Evolutionary conservation across 495 filamentous ascomycete genomes (phyloP), one percentile per base, ranked within the genome.

Genomic region (Parathielavia appendiculata): DNA sequence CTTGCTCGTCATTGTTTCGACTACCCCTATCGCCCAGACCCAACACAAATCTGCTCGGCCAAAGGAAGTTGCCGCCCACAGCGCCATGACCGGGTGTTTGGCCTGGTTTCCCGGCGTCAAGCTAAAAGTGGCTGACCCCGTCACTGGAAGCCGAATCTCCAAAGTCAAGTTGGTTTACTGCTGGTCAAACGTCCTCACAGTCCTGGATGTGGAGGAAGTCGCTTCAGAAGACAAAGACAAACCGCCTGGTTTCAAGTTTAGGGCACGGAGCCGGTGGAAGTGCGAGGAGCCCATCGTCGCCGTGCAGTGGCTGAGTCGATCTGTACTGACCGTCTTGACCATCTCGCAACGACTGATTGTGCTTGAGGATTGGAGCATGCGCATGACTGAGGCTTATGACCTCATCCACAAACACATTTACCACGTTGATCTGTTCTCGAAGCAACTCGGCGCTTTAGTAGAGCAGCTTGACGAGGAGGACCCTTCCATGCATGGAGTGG

Each of bases 71-170:
- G 84, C 87, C 5, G 83, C 90, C 30, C 91, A 97, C 69, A 87
- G 89, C 63, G 85, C 92, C 23, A 84, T 99, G 79, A 97, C 87
- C 38, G 93, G 91, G 16, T 95, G 92, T 60, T 71, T 99, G 54
- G 91, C 93, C 17, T 99, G 93, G 93, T 99, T 97, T 70, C 93
- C 93, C 5, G 89, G 91, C 4, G 93, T 97, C 51, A 93, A 88
- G 64, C 74, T 97, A 40, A 98, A 97, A 71, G 82, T 84, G 23
- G 80, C 83, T 41, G 85, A 88, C 49, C 73, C 81, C 0, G 67
- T 69, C 20, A 79, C 79, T 19, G 79, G 75, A 5, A 78, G 74
- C 56, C 70, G 76, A 26, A 71, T 82, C 36, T 90, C 88, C 16
- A 84, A 83, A 65, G 85, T 87, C 45, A 97, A 97, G 68, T 79